phyloP scores from a whole-genome alignment of 2,329 filamentous ascomycete genomes.

The Calonectria naviculata region DNA sequence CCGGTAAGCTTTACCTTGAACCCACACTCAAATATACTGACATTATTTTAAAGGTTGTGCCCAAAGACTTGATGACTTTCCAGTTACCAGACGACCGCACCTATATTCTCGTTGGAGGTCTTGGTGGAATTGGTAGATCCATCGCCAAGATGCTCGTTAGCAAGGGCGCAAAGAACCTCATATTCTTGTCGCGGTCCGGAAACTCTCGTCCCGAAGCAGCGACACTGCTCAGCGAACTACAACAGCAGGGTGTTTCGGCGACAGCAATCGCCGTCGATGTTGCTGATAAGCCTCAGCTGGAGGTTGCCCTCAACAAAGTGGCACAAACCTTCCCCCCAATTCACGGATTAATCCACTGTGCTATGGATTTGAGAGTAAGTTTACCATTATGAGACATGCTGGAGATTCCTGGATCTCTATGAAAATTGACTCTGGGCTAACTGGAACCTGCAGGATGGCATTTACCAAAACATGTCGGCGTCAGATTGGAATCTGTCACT shows the following conservation, averaged over 20 bases:
- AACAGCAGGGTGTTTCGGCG: background rate
- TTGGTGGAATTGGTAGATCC: constrained; percentile 53
- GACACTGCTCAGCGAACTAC: background rate
- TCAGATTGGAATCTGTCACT: background rate
- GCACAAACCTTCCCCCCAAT: background rate
- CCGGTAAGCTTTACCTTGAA: background rate
- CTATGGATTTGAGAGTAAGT: background rate
- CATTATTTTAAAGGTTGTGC: background rate
- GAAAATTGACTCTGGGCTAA: background rate
- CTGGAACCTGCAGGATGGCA: background rate
- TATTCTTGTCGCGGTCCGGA: background rate
- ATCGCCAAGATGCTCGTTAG: constrained; percentile 50
- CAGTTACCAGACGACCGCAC: background rate
- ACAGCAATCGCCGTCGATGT: background rate
- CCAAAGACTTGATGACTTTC: background rate
- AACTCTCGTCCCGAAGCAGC: background rate
- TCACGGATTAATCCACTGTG: background rate
- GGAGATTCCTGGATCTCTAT: background rate
- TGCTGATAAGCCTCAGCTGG: background rate
- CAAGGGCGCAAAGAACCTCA: constrained; percentile 33
- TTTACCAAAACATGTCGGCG: background rate
- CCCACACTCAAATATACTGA: background rate
- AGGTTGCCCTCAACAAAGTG: background rate
- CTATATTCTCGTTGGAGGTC: constrained; percentile 46
- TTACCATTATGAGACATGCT: background rate